Base-by-base conservation (phyloP, 2,329 filamentous ascomycete genomes). In the Trichoderma sp. region DNA sequence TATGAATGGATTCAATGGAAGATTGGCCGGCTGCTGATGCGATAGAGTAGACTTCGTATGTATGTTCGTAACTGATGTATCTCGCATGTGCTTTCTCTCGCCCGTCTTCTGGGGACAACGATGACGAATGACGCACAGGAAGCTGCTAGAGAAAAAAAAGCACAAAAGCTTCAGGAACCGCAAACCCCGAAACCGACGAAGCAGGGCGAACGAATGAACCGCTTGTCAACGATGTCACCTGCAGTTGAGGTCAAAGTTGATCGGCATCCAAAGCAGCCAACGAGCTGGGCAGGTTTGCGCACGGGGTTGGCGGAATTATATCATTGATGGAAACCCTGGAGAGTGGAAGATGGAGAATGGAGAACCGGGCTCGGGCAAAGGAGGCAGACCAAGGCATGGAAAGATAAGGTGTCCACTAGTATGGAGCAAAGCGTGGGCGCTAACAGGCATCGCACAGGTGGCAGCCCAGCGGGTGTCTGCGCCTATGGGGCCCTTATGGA, bases 331-430 rank as follows among this genome's bases (percentile, higher is more conserved):
- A 4, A 24, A 64, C 21, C 39, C 39, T 63, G 60, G 9, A 21
- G 43, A 47, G 18, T 4, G 3, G 18, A 43, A 0, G 15, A 43
- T 43, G 39, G 39, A 43, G 18, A 43, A 18, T 43, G 15, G 39
- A 43, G 15, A 47, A n/a, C n/a, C 8, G 43, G n/a, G 43, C 18
- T n/a, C n/a, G 43, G 43, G 43, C 43, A 51, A 51, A 51, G 62
- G 21, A 30, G 36, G 58, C 60, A 36, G 34, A 39, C 15, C 34
- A 36, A 36, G 34, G 34, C 34, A 15, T 15, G 14, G 34, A 51
- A 67, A 67, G 64, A 67, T 67, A 67, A 67, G 64, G 64, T 67
- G 64, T 24, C 64, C 64, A 67, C 64, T 36, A 36, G 34, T 57
- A 64, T 64, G 61, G 61, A 64, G 61, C 15, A 64, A 15, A 30